These are phyloP conservation scores for Trichoderma erinaceum DNA, from an alignment of 495 filamentous ascomycete genomes.

Conservation along the genomic window DNA sequence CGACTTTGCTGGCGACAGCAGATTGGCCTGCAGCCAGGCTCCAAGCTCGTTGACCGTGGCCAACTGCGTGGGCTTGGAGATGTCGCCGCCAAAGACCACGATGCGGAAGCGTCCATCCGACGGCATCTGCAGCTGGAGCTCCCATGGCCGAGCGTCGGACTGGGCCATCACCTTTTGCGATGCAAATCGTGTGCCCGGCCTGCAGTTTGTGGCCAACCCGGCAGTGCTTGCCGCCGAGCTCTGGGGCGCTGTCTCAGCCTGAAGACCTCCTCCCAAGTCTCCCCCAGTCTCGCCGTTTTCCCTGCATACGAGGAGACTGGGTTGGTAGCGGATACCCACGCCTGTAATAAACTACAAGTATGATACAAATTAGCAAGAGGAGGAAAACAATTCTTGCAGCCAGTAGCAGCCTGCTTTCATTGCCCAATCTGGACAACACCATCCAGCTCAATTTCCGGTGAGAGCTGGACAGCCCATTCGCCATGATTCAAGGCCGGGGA, in stretches of 20 bases:
- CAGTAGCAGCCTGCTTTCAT: not conserved
- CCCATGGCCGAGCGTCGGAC: conserved; percentile 53
- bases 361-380: not conserved
- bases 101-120: conserved; percentile 59
- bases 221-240: conserved; percentile 22
- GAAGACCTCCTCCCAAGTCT: not conserved
- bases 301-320: conserved; percentile 29
- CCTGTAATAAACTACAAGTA: conserved; percentile 35
- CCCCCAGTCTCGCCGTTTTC: not conserved
- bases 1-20: conserved; percentile 27
- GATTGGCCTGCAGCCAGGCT: conserved; percentile 25
- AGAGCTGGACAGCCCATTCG: conserved; percentile 8
- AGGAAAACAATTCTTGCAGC: not conserved
- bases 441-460: not conserved
- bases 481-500: not conserved
- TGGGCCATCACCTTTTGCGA: conserved; percentile 55
- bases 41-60: conserved; percentile 34
- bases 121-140: conserved; percentile 40
- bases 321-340: conserved; percentile 30
- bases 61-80: conserved; percentile 35
- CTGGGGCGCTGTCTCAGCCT: conserved; percentile 1
- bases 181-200: conserved; percentile 51
- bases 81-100: conserved; percentile 59
- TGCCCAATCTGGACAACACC: not conserved
- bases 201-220: conserved; percentile 40